phyloP scores from a whole-genome alignment of 164 flowering plant species.

The Santalum album region DNA sequence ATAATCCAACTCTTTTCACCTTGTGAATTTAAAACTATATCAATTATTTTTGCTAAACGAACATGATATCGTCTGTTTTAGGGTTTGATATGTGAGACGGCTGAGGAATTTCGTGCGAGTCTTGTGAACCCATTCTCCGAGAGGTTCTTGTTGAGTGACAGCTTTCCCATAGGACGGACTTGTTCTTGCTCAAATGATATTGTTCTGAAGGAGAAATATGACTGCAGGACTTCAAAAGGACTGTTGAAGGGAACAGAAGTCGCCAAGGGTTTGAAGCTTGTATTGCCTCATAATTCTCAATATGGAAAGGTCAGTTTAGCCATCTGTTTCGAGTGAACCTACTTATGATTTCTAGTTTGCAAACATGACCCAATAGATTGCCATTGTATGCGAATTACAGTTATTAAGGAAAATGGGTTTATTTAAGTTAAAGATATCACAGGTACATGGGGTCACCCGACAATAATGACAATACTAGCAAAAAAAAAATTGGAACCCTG shows the following conservation, averaged over 20 bases:
- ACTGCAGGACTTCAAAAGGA: not conserved
- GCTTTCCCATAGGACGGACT: not conserved
- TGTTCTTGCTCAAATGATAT: not conserved
- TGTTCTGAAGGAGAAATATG: constrained; percentile 1
- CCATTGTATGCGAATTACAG: too few relatives aligned
- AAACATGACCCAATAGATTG: too few relatives aligned
- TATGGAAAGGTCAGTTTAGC: not conserved
- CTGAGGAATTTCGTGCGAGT: constrained; percentile 65
- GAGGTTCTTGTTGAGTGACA: constrained; percentile 26
- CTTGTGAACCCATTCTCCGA: constrained; percentile 79
- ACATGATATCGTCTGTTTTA: too few relatives aligned
- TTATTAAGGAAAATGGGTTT: too few relatives aligned
- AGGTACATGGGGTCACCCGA: constrained; percentile 4
- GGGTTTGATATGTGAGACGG: constrained; percentile 84
- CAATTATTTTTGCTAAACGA: too few relatives aligned
- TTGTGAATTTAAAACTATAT: too few relatives aligned
- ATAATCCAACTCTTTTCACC: too few relatives aligned
- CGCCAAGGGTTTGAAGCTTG: not conserved
- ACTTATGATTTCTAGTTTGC: too few relatives aligned
- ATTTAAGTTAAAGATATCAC: constrained; percentile 12
- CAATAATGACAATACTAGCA: not conserved
- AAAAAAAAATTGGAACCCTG: too few relatives aligned
- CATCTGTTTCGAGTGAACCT: too few relatives aligned
- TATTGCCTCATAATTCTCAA: not conserved
- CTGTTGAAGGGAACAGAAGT: not conserved